Base-by-base conservation (phyloP, 495 filamentous ascomycete species). In the Aspergillus hancockii region DNA sequence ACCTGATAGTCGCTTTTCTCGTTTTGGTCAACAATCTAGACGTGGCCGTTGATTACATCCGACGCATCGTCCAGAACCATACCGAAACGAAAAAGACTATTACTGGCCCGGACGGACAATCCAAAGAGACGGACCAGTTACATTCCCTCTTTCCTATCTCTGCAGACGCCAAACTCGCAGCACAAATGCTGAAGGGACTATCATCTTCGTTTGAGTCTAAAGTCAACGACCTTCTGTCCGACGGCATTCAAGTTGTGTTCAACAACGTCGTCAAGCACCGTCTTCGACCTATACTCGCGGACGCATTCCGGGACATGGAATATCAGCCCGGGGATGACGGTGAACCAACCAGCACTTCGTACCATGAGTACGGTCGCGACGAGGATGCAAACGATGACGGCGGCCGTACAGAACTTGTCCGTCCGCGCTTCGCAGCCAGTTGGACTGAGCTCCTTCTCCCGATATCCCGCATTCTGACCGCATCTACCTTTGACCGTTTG, bases 11-110 rank as follows among this genome's bases (percentile, higher is more conserved):
- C 57, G 73, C 86, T 4, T 98, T 98, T 74, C 85, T 97, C 9
- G 87, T 98, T 12, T 84, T 97, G 28, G 91, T 96, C 67, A 98
- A 98, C 78, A 96, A 93, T 68, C 85, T 98, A 23, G 94, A 98
- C 71, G 79, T 96, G 22, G 87, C 90, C 14, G 87, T 88, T 58
- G 92, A 97, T 66, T 98, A 98, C 72, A 81, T 92, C 54, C 83
- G 85, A 36, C 91, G 93, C 47, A 97, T 98, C 63, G 84, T 97
- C 52, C 77, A 85, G 45, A 79, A 84, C 43, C 84, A 87, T 52
- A 68, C 90, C 12, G 81, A 78, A 57, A 68, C 43, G 32, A 78
- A 70, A 62, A 74, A 65, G 54, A 61, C 63, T 47, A 63, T 54
- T 63, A 55, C 65, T 45, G 19, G 65, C 22, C 57, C 69, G 32